phyloP scores from a whole-genome alignment of 495 filamentous ascomycete genomes.

The Aspergillus diversus region DNA sequence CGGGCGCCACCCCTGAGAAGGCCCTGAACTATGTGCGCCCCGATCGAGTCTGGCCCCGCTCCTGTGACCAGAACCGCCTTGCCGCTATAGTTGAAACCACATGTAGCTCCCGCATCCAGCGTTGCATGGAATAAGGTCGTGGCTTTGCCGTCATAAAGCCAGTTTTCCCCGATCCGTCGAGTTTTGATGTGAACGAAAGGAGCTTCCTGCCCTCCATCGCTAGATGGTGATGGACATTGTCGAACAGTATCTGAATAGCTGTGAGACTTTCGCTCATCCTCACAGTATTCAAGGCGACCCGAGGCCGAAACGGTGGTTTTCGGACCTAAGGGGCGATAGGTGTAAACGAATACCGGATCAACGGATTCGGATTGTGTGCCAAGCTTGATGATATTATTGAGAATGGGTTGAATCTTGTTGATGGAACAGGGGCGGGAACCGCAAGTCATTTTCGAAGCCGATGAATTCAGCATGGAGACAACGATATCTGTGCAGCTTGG shows the following conservation, averaged over 20 bases:
- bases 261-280: conserved; percentile 55
- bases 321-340: conserved; percentile 18
- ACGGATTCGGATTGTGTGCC: conserved; percentile 8
- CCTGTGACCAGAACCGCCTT: conserved; percentile 98
- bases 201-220: conserved; percentile 60
- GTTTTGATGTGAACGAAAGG: conserved; percentile 92
- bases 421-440: background rate
- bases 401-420: background rate
- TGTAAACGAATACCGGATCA: conserved; percentile 25
- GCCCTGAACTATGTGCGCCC: conserved; percentile 93
- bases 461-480: background rate
- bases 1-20: conserved; percentile 93
- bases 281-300: conserved; percentile 45
- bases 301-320: conserved; percentile 18
- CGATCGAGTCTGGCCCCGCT: conserved; percentile 95
- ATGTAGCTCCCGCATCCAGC: conserved; percentile 17
- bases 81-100: conserved; percentile 43
- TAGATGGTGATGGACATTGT: background rate
- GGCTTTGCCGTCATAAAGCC: conserved; percentile 89
- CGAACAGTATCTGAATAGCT: conserved; percentile 19
- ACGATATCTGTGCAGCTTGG: conserved; percentile 27
- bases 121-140: conserved; percentile 19
- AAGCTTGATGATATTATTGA: conserved; percentile 15
- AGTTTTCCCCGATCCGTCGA: conserved; percentile 74
- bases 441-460: background rate